phyloP scores from a whole-genome alignment of 1,284 basidiomycete genomes.

The Puccinia coronata region DNA sequence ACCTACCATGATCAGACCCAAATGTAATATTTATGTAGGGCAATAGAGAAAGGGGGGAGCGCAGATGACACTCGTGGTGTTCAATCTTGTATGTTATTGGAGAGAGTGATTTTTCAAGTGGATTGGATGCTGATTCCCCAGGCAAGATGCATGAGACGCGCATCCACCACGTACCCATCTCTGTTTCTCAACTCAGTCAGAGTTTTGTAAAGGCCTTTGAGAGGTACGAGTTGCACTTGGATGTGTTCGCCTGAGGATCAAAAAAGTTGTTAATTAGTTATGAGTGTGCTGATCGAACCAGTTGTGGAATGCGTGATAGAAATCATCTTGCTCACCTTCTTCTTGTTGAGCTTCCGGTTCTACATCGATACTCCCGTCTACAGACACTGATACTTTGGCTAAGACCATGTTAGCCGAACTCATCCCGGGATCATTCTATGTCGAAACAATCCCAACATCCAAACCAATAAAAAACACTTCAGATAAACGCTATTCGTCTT shows the following conservation, averaged over 20 bases:
- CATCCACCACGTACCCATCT: conserved; percentile 19
- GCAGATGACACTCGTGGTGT: too few species aligned
- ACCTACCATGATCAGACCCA: too few species aligned
- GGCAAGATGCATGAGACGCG: conserved; percentile 35
- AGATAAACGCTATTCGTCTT: neutral
- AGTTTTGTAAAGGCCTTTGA: conserved; percentile 19
- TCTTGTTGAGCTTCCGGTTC: conserved; percentile 27
- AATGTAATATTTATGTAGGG: too few species aligned
- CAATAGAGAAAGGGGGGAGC: too few species aligned
- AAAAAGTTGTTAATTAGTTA: neutral
- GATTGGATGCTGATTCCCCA: too few species aligned
- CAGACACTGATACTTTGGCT: neutral
- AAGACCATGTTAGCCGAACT: conserved; percentile 21
- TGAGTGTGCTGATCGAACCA: too few species aligned
- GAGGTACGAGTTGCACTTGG: conserved; percentile 11
- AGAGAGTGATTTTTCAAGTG: too few species aligned
- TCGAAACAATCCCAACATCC: neutral
- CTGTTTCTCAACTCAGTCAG: neutral
- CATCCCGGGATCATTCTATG: conserved; percentile 32
- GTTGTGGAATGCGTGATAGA: neutral
- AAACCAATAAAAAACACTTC: too few species aligned
- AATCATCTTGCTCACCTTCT: conserved; percentile 23
- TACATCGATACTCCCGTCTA: neutral
- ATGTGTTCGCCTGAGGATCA: conserved; percentile 32
- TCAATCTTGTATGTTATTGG: too few species aligned